Evolutionary conservation across 495 filamentous ascomycete species (phyloP), one percentile per base, ranked within the genome.

Genomic region (Hypoxylon subgilvum): DNA sequence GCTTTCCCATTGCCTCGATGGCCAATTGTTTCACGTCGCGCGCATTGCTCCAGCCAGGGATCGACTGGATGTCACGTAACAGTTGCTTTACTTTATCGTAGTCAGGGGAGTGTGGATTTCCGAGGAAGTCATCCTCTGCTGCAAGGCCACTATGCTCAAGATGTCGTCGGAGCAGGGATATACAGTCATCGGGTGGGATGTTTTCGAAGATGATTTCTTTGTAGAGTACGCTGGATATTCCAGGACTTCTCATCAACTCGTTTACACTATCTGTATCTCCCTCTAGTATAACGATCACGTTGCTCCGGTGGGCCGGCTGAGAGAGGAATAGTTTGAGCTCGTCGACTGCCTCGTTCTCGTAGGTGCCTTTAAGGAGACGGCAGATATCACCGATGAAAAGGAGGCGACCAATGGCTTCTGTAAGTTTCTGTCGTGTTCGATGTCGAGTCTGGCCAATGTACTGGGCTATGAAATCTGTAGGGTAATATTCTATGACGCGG

Each of bases 191-290:
- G 0, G 80, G 71, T 0, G 53, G 61, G 16, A 86, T 62, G 10
- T 70, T 55, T 3, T 68, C 41, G 67, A 88, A 88, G 41, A 72
- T 60, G n/a, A 88, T 67, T 9, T 76, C 71, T 25, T 79, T 79
- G 2, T 82, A 77, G 64, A 89, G 88, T n/a, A 84, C 72, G 32
- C 75, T 76, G 0, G 82, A 73, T 7, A 88, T 69, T 2, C 82
- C 82, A 0, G 77, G 71, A 46, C 85, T 86, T 1, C 68, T 51
- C 79, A 91, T 80, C 1, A 92, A 77, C 0, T 77, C 72, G 57
- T 90, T 83, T 57, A 91, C 90, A 22, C 89, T 83, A 0, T 69
- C 51, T 17, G 82, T 79, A 54, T 91, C 90, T 2, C 88, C 88
- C 0, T 88, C 88, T 0, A 91, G 74, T 34, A 92, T 88, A 14